A percentile compares a stretch with the other conserved stretches of the same genome.
phyloP scores from a whole-genome alignment of 108 stramenopile genomes.

The Cyclotella cryptica region DNA sequence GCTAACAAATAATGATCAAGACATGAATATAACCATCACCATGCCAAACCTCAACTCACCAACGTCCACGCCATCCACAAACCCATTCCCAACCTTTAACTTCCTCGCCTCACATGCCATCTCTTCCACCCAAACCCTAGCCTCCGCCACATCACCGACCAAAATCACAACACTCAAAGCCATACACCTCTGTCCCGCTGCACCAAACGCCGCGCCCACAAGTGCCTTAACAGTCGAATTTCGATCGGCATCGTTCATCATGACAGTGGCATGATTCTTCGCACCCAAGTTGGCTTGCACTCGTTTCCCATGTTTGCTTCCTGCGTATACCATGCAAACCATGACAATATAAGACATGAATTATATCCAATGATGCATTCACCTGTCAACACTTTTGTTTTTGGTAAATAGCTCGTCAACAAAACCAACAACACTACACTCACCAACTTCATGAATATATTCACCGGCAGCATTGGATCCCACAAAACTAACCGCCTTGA shows the following conservation, averaged over 20 bases:
- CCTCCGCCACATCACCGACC: constrained; percentile 72
- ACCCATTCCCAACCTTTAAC: constrained; percentile 88
- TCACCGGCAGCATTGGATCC: constrained; percentile 90
- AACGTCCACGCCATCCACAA: constrained; percentile 82
- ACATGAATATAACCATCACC: neutral
- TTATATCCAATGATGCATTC: no score
- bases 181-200: constrained; percentile 98
- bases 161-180: constrained; percentile 83
- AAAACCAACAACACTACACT: no score
- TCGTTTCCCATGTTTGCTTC: constrained; percentile 82
- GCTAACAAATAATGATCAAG: neutral
- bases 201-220: constrained; percentile 89
- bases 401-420: no score
- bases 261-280: constrained; percentile 93
- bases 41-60: constrained; percentile 28
- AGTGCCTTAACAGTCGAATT: constrained; percentile 82
- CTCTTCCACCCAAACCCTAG: constrained; percentile 62
- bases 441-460: constrained; percentile 82
- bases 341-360: no score
- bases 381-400: no score
- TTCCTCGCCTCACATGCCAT: constrained; percentile 61
- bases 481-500: constrained; percentile 95
- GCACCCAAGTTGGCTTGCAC: constrained; percentile 96
- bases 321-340: no score
- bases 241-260: constrained; percentile 87